phyloP scores from a whole-genome alignment of 2,329 filamentous ascomycete genomes.

The Taxawa tesnikishii region DNA sequence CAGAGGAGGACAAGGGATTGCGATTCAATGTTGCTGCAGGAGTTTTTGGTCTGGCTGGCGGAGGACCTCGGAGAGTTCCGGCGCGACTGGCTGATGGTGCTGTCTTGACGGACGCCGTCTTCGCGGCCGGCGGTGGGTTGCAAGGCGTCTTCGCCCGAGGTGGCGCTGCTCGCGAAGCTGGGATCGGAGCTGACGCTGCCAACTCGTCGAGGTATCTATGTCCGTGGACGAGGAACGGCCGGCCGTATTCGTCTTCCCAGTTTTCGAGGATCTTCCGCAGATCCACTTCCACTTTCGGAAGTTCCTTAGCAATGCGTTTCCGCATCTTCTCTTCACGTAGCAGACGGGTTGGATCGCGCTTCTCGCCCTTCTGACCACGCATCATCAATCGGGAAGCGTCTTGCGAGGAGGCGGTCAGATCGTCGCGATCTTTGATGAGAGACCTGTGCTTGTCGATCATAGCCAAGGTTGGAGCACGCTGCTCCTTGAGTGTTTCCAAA shows the following conservation, averaged over 20 bases:
- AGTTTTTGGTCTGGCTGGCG: conserved; percentile 27
- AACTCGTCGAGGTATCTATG: conserved; percentile 81
- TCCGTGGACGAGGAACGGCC: conserved; percentile 85
- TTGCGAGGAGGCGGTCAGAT: conserved; percentile 80
- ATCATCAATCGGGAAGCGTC: conserved; percentile 89
- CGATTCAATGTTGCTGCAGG: conserved; percentile 22
- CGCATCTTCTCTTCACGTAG: conserved; percentile 97
- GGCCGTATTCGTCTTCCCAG: conserved; percentile 90
- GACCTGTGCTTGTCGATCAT: conserved; percentile 74
- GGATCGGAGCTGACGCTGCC: conserved; percentile 45
- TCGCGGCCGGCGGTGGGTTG: conserved; percentile 8
- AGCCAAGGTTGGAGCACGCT: conserved; percentile 71
- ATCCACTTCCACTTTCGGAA: conserved; percentile 84
- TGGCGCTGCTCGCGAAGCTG: conserved; percentile 1
- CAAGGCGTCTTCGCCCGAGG: conserved; percentile 62
- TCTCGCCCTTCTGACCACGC: conserved; percentile 85
- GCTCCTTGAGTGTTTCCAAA: conserved; percentile 70
- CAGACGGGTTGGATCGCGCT: conserved; percentile 85
- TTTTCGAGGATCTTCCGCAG: conserved; percentile 66
- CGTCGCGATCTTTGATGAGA: conserved; percentile 74
- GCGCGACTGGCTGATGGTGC: conserved; percentile 18
- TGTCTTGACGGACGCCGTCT: conserved; percentile 19
- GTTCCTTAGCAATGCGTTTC: conserved; percentile 89
- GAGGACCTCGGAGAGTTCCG: conserved; percentile 28
- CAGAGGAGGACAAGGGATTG: conserved; percentile 13